Base-by-base conservation (phyloP, 441 rosid species). In the Populus tomentosa region DNA sequence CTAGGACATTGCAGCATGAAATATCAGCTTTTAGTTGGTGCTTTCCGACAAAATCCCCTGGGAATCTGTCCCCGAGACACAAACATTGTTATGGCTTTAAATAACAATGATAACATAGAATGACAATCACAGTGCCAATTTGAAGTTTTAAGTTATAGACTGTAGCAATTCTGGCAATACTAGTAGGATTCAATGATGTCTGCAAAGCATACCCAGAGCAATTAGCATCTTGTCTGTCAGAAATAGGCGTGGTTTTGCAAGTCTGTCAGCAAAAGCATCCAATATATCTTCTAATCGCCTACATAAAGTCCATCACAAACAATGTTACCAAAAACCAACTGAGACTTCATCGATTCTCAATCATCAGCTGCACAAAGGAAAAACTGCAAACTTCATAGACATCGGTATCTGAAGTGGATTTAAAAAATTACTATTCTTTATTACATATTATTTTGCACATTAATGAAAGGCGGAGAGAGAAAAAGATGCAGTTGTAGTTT, bases 211-310 rank as follows among this genome's bases (percentile, higher is more conserved):
- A 95, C 99, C 97, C 18, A 95, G 80, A 85, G 98, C 92, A 87
- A 95, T 92, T 80, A 82, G 94, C 89, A 95, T 86, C 91, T 95
- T 94, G 87, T 95, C 99, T 8, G 97, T 92, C 71, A 87, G 85
- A 85, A 87, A 94, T 75, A 95, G 86, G 74, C 91, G 95, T 18
- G 99, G 97, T 81, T 90, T 95, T 10, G 95, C 87, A 38, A 95
- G 85, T 78, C 91, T 90, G 79, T 95, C 99, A 70, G 99, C 99
- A 88, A 94, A 92, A 82, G 93, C 85, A 89, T 95, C 97, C 92
- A 95, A 82, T 67, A 88, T 85, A 85, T 87, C 94, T 82, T 95
- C 99, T 82, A 95, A 80, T 75, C 86, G 89, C 89, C 97, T 93
- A 76, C 81, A 83, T 40, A 77, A 72, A 75, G 38, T 50, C 70